Base-by-base conservation (phyloP, 495 filamentous ascomycete genomes). In the Hyphodiscus hymeniophilus region DNA sequence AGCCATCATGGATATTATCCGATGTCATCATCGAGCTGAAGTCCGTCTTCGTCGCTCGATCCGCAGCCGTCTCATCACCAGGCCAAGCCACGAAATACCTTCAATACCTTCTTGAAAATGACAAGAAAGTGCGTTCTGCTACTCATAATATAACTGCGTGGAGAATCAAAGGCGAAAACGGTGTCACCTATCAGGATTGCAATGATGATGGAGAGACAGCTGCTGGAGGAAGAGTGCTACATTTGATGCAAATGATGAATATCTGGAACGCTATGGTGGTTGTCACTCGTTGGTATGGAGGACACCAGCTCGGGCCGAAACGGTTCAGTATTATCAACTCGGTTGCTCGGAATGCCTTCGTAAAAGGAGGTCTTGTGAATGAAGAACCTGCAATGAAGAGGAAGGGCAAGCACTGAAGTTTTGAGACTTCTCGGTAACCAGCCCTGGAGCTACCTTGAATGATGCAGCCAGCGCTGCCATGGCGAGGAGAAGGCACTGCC, bases 201-300 rank as follows among this genome's bases (percentile, higher is more conserved):
- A 83, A 98, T 56, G 92, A 97, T 61, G 92, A 98, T 60, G 92
- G 92, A 10, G 92, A 98, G 71, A 86, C 83, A n/a, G 92, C 92
- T 18, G 92, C 92, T 3, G 92, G 92, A 1, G 80, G 83, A 0
- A 75, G 92, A 21, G 58, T 97, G 57, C 68, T 95, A 33, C 86
- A 94, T 68, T 66, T 98, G 38, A 81, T 98, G 81, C 87, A 95
- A 71, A 60, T 91, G 55, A 97, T 96, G 89, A 85, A 89, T 63
- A 77, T 94, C 7, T 94, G 87, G 87, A 78, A 92, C 63, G 79
- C 84, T 7, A 79, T 96, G 62, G 89, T 97, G 1, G 84, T 98
- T n/a, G 92, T 98, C 15, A 88, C 84, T 30, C 66, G 92, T 42
- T 98, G 92, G 92, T 97, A 94, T 67, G 92, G 92, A 0, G 92